Evolutionary conservation across 2,329 filamentous ascomycete genomes (phyloP), one percentile per base, ranked within the genome.

Genomic region (Lasiodiplodia hormozganensis): DNA sequence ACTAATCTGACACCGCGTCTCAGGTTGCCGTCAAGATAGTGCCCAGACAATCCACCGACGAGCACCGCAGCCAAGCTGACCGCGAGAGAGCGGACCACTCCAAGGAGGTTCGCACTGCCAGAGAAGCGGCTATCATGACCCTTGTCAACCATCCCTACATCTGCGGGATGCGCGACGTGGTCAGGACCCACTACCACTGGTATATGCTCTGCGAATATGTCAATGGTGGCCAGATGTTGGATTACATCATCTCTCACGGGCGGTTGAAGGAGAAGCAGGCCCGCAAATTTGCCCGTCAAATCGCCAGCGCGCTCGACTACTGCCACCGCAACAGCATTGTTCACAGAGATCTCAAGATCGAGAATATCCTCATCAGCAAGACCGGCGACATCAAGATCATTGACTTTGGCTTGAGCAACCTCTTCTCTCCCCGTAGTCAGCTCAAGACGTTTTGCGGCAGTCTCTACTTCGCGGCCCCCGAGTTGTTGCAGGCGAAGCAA

Each of bases 131-230:
- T 73, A 98, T 99, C 76, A 95, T 97, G 71, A 97, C 93, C 31
- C 88, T 99, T 58, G 87, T 97, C 68, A 93, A 94, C 76, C 96
- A 98, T 76, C 96, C 95, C 16, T 96, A 97, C 77, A 96, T 99
- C 69, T 98, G 96, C 79, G 94, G 92, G 69, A 92, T 99, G 87
- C 90, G 94, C 72, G 96, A 99, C 82, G 94, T 97, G 31, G 92
- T 98, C 68, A 91, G 94, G 69, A 98, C 96, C 62, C 95, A 96
- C 76, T 96, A 97, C 79, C 96, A 99, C 81, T 99, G 96, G 96
- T 99, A 99, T 82, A 99, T 99, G 96, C 89, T 99, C 64, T 99
- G 97, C 77, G 96, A 99, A 82, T 97, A 96, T 79, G 96, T 99
- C 80, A 97, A 99, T 77, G 96, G 96, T 58, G 96, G 96, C 21